Conservation (phyloP, 2,329 filamentous ascomycete genomes). For the Penicillium sp. region DNA sequence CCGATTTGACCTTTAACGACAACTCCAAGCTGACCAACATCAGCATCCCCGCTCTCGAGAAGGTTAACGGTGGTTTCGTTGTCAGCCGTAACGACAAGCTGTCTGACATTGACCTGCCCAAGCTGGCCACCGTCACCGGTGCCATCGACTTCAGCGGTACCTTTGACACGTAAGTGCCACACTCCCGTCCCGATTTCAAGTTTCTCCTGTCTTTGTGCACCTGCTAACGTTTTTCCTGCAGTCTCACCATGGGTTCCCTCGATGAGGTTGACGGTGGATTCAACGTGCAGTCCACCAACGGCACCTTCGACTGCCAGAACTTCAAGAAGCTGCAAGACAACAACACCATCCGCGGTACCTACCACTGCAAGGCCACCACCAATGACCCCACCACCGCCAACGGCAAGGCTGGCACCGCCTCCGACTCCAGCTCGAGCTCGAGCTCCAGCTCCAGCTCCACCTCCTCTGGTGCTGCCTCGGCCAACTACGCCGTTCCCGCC, state of each 20-base stretch:
- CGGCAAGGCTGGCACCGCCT: slow-evolving; percentile 31
- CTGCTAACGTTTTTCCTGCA: slow-evolving; percentile 40
- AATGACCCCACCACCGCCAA: slow-evolving; percentile 36
- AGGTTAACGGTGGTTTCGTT: slow-evolving; percentile 71
- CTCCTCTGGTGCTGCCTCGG: slow-evolving; percentile 38
- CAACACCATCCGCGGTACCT: slow-evolving; percentile 46
- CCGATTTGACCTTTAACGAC: slow-evolving; percentile 54
- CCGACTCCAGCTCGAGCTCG: not conserved
- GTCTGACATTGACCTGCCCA: slow-evolving; percentile 59
- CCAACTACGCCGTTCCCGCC: slow-evolving; percentile 33
- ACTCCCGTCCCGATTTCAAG: too few species aligned
- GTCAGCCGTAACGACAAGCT: slow-evolving; percentile 88
- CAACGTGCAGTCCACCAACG: slow-evolving; percentile 60
- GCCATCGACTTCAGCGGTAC: slow-evolving; percentile 80
- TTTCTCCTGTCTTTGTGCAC: slow-evolving; percentile 17
- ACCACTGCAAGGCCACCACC: slow-evolving; percentile 41
- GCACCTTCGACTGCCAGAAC: slow-evolving; percentile 55
- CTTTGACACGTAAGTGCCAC: slow-evolving; percentile 67
- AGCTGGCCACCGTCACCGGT: slow-evolving; percentile 66
- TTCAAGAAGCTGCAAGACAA: slow-evolving; percentile 46
- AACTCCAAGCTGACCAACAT: slow-evolving; percentile 65
- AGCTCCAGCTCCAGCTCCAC: slow-evolving; percentile 18
- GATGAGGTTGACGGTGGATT: slow-evolving; percentile 67
- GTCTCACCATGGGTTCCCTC: slow-evolving; percentile 65
- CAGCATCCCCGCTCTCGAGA: slow-evolving; percentile 64